Conservation (phyloP, 306 rosid genomes). For the Rubus parviflorus region DNA sequence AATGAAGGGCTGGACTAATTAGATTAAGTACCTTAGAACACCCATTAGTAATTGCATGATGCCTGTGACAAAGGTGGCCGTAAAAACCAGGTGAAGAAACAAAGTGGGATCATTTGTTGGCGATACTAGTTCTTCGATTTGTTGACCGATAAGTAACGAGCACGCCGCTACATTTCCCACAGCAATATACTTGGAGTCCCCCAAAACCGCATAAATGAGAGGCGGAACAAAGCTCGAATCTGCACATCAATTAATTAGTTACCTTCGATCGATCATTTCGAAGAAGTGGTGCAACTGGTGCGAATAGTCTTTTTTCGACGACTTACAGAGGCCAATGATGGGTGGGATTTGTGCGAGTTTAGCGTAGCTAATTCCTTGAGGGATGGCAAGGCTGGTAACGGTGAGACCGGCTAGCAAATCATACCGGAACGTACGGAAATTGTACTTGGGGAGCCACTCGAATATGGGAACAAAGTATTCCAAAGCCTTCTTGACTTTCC, state of each 20-base stretch:
- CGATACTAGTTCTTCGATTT: constrained; percentile 35
- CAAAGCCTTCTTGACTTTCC: constrained; percentile 33
- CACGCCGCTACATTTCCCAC: constrained; percentile 87
- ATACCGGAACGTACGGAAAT: constrained; percentile 24
- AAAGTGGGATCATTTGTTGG: constrained; percentile 36
- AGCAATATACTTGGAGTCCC: constrained; percentile 81
- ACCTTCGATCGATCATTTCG: too few relatives aligned
- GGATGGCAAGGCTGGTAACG: constrained; percentile 87
- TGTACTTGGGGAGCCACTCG: constrained; percentile 70
- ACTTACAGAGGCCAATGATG: constrained; percentile 75
- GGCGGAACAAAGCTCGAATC: constrained; percentile 92
- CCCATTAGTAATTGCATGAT: constrained; percentile 59
- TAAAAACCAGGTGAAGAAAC: constrained; percentile 64
- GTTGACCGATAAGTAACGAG: constrained; percentile 51
- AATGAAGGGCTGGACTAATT: background rate
- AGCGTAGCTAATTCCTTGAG: constrained; percentile 92
- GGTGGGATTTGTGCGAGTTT: constrained; percentile 72
- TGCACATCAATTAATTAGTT: too few relatives aligned
- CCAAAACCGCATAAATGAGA: constrained; percentile 63
- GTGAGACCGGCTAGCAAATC: constrained; percentile 84
- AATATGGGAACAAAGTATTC: constrained; percentile 66
- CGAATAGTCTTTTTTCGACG: too few relatives aligned
- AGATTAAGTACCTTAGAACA: constrained; percentile 51
- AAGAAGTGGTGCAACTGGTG: background rate
- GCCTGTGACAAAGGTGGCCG: constrained; percentile 70